Evolutionary conservation across 2,329 filamentous ascomycete genomes (phyloP).

Genomic region (Microdochium trichocladiopsis): DNA sequence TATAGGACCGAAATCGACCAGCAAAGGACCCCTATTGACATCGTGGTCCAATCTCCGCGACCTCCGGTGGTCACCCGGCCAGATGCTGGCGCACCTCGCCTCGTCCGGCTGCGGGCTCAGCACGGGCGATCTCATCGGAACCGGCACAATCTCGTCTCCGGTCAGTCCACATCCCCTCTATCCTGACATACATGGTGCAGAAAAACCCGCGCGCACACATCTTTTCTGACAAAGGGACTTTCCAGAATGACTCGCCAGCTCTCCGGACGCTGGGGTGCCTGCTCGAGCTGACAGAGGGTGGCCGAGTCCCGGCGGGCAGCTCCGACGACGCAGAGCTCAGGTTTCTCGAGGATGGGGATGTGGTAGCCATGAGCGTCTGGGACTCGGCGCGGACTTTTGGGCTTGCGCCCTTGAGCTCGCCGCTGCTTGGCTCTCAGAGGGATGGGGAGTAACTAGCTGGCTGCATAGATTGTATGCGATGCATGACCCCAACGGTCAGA

Average conservation of each 20-base stretch:
- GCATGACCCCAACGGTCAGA: neutral
- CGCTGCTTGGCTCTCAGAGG: neutral
- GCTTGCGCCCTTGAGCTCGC: neutral
- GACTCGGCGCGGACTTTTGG: neutral
- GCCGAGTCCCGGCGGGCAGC: neutral
- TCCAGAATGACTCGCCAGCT: neutral
- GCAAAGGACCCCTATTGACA: neutral
- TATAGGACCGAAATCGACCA: neutral
- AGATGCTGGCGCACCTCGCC: neutral
- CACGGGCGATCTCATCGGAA: neutral
- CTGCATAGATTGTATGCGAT: neutral
- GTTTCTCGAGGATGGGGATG: neutral
- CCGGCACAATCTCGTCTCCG: neutral
- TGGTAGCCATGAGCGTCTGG: neutral
- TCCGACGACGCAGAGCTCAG: neutral
- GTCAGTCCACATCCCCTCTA: neutral
- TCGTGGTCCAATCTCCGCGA: neutral
- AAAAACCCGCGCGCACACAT: neutral
- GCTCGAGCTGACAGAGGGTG: neutral
- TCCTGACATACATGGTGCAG: neutral
- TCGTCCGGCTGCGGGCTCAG: neutral
- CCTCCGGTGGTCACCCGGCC: neutral
- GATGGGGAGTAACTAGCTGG: neutral
- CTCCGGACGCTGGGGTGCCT: neutral
- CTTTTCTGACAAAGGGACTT: neutral